A percentile compares a stretch with the other conserved stretches of the same genome.
Conservation (phyloP, 169 alveolate genomes). For the Cyclospora cayetanensis region DNA sequence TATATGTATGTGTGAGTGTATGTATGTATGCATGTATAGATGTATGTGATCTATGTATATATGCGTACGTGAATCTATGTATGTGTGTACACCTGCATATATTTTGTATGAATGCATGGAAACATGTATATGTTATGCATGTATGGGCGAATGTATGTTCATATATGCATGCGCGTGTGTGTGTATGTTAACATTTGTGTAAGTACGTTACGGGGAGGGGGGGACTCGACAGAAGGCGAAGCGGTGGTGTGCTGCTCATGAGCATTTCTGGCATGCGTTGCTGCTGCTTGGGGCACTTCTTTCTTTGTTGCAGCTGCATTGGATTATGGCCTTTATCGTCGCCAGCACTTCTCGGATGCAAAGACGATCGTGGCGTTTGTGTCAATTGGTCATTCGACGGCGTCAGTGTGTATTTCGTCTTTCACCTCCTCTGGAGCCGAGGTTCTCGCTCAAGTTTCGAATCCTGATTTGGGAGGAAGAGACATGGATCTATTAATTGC, state of each 20-base stretch:
- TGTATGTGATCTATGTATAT: too few species aligned
- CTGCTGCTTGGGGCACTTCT: background rate
- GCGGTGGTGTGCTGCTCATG: background rate
- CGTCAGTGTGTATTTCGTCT: slow-evolving; percentile 95
- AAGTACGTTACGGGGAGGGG: background rate
- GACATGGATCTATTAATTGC: slow-evolving; percentile 93
- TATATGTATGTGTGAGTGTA: too few species aligned
- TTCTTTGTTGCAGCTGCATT: slow-evolving; percentile 85
- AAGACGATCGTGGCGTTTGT: slow-evolving; percentile 93
- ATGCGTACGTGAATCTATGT: too few species aligned
- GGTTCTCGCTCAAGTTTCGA: slow-evolving; percentile 92
- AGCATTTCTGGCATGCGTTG: too few species aligned
- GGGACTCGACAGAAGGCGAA: background rate
- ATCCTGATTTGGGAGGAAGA: slow-evolving; percentile 96
- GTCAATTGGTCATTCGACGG: slow-evolving; percentile 70
- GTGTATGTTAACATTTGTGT: background rate
- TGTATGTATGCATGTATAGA: too few species aligned
- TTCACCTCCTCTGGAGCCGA: slow-evolving; percentile 81
- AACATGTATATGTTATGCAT: too few species aligned
- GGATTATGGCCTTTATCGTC: slow-evolving; percentile 97
- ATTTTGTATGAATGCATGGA: too few species aligned
- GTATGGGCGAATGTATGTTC: too few species aligned
- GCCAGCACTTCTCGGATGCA: slow-evolving; percentile 83
- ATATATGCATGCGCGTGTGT: background rate
- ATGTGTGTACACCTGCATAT: too few species aligned